phyloP scores from a whole-genome alignment of 768 basidiomycete species.

The Chalciporus piperatus region DNA sequence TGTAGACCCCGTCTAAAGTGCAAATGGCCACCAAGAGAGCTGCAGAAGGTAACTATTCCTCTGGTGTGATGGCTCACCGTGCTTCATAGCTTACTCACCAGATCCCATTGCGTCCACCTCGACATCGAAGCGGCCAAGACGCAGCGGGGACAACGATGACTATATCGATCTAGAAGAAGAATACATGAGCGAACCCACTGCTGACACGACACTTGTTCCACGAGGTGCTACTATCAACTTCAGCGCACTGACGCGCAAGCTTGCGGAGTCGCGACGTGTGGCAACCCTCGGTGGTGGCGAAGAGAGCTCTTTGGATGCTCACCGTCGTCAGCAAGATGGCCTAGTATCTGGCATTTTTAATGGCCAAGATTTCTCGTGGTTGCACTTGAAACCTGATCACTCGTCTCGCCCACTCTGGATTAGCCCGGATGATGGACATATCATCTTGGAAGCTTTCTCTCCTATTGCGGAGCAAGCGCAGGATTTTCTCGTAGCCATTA shows the following conservation, averaged over 20 bases:
- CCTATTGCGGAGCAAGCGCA: slow-evolving; percentile 98
- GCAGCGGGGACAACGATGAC: slow-evolving; percentile 50
- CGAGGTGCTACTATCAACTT: slow-evolving; percentile 83
- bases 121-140: slow-evolving; percentile 41
- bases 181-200: slow-evolving; percentile 34
- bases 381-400: slow-evolving; percentile 89
- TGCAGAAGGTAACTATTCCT: slow-evolving; percentile 35
- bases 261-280: slow-evolving; percentile 58
- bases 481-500: slow-evolving; percentile 96
- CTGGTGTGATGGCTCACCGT: background rate
- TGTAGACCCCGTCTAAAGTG: too few species aligned
- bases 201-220: slow-evolving; percentile 50
- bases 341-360: slow-evolving; percentile 82
- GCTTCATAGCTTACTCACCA: slow-evolving; percentile 6
- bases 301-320: slow-evolving; percentile 55
- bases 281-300: slow-evolving; percentile 37
- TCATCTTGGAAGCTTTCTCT: slow-evolving; percentile 96
- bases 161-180: slow-evolving; percentile 60
- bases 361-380: slow-evolving; percentile 82
- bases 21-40: slow-evolving; percentile 40
- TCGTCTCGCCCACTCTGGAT: slow-evolving; percentile 94
- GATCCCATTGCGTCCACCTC: slow-evolving; percentile 24
- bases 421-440: slow-evolving; percentile 85
- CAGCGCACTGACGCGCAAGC: slow-evolving; percentile 76
- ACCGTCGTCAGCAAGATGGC: slow-evolving; percentile 70